Conservation (phyloP, 129 eudicot species). For the Artemisia annua region DNA sequence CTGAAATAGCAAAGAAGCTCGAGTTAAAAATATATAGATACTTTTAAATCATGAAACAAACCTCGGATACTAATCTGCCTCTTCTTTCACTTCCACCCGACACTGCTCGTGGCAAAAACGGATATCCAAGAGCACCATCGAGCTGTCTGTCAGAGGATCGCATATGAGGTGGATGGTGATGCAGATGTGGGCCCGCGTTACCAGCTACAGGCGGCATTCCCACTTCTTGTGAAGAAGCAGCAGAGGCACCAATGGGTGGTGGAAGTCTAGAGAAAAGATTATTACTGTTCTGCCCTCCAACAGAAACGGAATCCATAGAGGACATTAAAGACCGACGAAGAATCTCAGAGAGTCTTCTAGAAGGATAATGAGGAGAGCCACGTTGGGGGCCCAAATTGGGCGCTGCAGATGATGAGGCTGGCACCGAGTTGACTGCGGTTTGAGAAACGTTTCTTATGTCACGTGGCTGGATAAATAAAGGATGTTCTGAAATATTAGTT, state of each 20-base stretch:
- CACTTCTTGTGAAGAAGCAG: constrained; percentile 37
- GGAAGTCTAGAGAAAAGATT: constrained; percentile 32
- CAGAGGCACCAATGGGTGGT: constrained; percentile 29
- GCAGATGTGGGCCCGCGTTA: constrained; percentile 41
- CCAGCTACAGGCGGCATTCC: constrained; percentile 43
- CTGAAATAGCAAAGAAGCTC: no score
- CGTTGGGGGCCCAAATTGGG: constrained; percentile 46
- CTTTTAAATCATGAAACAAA: constrained; percentile 21
- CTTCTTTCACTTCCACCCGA: constrained; percentile 72
- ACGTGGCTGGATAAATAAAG: constrained; percentile 50
- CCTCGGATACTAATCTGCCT: constrained; percentile 87
- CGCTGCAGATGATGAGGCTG: constrained; percentile 25
- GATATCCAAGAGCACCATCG: constrained; percentile 59
- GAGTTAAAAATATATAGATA: no score
- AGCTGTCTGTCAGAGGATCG: constrained; percentile 57
- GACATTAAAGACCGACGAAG: constrained; percentile 58
- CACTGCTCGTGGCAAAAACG: constrained; percentile 57
- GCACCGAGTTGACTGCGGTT: constrained; percentile 38
- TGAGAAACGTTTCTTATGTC: constrained; percentile 47
- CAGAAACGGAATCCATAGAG: constrained; percentile 35
- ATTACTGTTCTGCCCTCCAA: constrained; percentile 34
- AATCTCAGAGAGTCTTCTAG: constrained; percentile 69
- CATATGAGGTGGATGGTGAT: constrained; percentile 27
- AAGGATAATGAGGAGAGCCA: constrained; percentile 51
- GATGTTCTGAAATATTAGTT: constrained; percentile 68